Percentiles rank a stretch among this genome's conserved stretches.
Conservation (phyloP, 163 green algal genomes). For the Prototheca wickerhamii region DNA sequence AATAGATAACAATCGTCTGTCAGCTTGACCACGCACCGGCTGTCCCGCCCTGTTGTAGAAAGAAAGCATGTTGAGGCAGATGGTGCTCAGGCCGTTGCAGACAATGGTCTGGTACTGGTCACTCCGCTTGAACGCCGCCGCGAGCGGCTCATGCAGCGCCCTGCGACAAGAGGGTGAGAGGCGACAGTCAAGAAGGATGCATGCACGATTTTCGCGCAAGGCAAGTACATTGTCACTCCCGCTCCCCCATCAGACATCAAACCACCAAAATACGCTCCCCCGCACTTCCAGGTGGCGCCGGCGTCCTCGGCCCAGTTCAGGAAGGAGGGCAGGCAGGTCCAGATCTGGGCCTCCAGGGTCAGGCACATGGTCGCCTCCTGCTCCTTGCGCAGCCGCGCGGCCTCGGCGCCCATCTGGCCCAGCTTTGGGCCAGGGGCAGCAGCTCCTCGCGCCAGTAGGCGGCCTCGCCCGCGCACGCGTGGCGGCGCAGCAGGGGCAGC, state of each 20-base stretch:
- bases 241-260: background rate
- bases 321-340: conserved; percentile 71
- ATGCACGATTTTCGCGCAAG: no score
- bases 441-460: conserved; percentile 59
- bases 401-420: conserved; percentile 36
- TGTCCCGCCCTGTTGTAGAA: conserved; percentile 29
- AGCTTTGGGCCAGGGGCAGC: conserved; percentile 53
- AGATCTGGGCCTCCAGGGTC: conserved; percentile 72
- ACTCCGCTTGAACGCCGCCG: background rate
- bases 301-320: conserved; percentile 66
- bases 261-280: background rate
- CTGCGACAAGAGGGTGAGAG: background rate
- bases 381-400: conserved; percentile 12
- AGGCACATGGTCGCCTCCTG: conserved; percentile 28
- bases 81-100: background rate
- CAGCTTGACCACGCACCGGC: no score
- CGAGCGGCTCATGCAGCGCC: background rate
- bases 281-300: conserved; percentile 18
- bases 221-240: no score
- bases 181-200: background rate
- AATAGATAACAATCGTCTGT: no score
- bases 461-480: conserved; percentile 51
- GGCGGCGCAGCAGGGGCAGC: conserved; percentile 69
- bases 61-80: conserved; percentile 17
- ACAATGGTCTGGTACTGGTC: background rate